Evolutionary conservation across 306 rosid genomes (phyloP), one percentile per base, ranked within the genome.

Genomic region (Trifolium repens): DNA sequence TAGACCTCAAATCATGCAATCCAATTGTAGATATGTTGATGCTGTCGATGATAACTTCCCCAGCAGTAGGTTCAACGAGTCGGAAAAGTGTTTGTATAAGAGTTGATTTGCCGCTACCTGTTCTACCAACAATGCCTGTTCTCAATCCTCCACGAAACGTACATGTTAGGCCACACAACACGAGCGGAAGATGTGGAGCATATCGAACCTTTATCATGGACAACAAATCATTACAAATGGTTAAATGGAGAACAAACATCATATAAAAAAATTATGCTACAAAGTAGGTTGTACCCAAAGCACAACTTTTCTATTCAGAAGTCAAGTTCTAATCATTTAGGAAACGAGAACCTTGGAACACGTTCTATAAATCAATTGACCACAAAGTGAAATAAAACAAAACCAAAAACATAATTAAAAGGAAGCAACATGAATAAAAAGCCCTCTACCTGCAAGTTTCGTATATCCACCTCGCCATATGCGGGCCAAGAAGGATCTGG

Each of bases 101-200:
- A 59, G 97, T 91, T 16, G 96, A 61, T 81, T 94, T 94, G 26
- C 97, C 96, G 5, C 97, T 90, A 59, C 98, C 96, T 12, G 93
- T 94, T 90, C 98, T 84, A 19, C 97, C 98, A 8, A 94, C 96
- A 73, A 94, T 91, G 79, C 98, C 93, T 11, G 94, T 87, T 84
- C 87, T 94, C 87, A 63, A 67, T 64, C 94, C 98, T 44, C 96
- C 97, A 0, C 52, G 81, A 34, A 91, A 91, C 47, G 84, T 91
- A 74, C 96, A 90, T 0, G 96, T 85, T 60, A 93, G 67, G 15
- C 97, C 97, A 50, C 88, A 87, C 85, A 91, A 74, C 79, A 94
- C 93, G 50, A 94, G 93, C 1, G 97, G 98, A 78, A 94, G 83
- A 49, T 94, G 97, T 9, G 97, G 91, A 7, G 93, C 97, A 75